Conservation (phyloP, 2,329 filamentous ascomycete genomes). For the Talaromyces sp. region DNA sequence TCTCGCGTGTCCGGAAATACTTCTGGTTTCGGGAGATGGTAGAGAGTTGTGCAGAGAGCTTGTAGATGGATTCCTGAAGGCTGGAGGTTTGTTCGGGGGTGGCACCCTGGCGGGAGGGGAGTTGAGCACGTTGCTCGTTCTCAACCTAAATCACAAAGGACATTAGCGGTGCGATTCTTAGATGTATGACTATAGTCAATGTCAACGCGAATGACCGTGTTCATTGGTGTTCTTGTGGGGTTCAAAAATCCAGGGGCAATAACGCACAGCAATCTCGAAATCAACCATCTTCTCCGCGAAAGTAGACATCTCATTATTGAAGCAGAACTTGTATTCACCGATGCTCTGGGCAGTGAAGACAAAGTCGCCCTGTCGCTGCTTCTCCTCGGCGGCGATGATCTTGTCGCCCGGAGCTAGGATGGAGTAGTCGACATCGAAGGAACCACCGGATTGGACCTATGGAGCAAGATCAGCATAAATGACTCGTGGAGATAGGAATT, state of each 20-base stretch:
- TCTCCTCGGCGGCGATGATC: slow-evolving; percentile 80
- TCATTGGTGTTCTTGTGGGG: background rate
- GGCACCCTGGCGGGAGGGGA: slow-evolving; percentile 87
- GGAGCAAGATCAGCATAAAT: slow-evolving; percentile 11
- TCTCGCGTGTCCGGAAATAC: slow-evolving; percentile 98
- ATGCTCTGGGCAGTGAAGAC: slow-evolving; percentile 89
- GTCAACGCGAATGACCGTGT: background rate
- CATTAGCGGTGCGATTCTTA: background rate
- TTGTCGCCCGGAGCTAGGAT: slow-evolving; percentile 82
- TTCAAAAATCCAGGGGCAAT: background rate
- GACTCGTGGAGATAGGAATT: background rate
- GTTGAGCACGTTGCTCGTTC: slow-evolving; percentile 78
- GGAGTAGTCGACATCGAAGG: slow-evolving; percentile 93
- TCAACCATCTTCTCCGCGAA: slow-evolving; percentile 97
- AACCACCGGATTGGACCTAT: slow-evolving; percentile 95
- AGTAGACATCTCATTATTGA: slow-evolving; percentile 97
- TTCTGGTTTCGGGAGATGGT: slow-evolving; percentile 97
- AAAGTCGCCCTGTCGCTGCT: slow-evolving; percentile 94
- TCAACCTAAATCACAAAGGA: slow-evolving; percentile 67
- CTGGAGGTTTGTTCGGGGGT: slow-evolving; percentile 84
- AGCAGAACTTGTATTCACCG: slow-evolving; percentile 96
- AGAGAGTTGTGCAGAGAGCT: slow-evolving; percentile 87
- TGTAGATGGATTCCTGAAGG: slow-evolving; percentile 93
- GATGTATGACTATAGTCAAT: background rate
- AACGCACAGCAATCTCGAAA: slow-evolving; percentile 88